Base-by-base conservation (phyloP, 2,329 filamentous ascomycete species). In the Colletotrichum salicis region DNA sequence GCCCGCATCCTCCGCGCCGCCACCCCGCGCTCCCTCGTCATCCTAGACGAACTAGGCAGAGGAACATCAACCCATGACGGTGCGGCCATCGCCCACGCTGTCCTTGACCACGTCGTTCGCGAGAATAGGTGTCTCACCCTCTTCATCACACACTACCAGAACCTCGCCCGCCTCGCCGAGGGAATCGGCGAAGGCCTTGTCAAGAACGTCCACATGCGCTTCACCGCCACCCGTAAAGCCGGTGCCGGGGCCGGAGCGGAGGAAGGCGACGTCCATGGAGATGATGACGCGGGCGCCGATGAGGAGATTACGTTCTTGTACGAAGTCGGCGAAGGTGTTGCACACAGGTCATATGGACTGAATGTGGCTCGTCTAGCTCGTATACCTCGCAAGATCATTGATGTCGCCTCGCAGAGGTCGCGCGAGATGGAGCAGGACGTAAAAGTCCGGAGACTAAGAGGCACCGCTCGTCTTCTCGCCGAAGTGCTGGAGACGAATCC, bases 111-210 rank as follows among this genome's bases (percentile, higher is more conserved):
- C 78, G 89, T 98, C 73, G 92, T 97, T 31, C 87, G 90, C 29
- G 89, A 95, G 19, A 88, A 92, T 0, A 87, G 88, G 64, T 94
- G 94, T 73, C 86, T 98, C 58, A 97, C 94, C 6, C 86, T 99
- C 54, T 99, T 99, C 85, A 97, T 99, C 80, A 99, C 96, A 4
- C 96, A 99, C 83, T 99, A 99, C 81, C 96, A 99, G 83, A 92
- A 92, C 75, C 88, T 99, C 1, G 90, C 91, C 11, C 84, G 85
- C 58, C 87, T 97, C 74, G 92, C 91, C 11, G 88, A 91, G 31
- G 90, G 90, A 1, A 93, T 97, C 70, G 85, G 72, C 35, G 81
- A 86, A 7, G 86, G 87, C 3, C 80, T 82, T 1, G 92, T 98
- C 76, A 90, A 88, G 76, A 98, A 98, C 80, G 94, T 98, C 58